Base-by-base conservation (phyloP, 192 early-diverging fungal genomes). In the Umbelopsis isabellina region DNA sequence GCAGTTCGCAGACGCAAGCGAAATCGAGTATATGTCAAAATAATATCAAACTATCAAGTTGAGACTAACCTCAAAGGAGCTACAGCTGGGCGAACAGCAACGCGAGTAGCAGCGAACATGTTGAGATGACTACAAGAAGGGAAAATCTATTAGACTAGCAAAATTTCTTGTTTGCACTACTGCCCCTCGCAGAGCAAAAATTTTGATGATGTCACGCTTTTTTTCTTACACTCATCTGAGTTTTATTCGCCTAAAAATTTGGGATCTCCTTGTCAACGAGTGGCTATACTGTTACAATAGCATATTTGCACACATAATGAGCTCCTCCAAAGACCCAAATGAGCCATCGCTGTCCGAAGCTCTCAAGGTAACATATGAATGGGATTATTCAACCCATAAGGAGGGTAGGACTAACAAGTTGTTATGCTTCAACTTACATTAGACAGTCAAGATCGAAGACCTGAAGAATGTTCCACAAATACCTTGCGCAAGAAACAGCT, bases 381-480 rank as follows among this genome's bases (percentile, higher is more conserved):
- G 6, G 27, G 27, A 30, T 30, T 30, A 11, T 23, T 21, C 23
- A 30, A 6, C 6, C 2, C 0, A 9, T 3, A 3, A 37, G 27
- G 10, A 45, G 11, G 37, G 22, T 44, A 18, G 3, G 37, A 13
- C 16, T 12, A 50, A 21, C 7, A 49, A 44, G 21, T 21, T 44
- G 16, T 9, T 3, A 49, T 33, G 12, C 8, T 2, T 46, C 13
- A 41, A 13, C 22, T 46, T 25, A 18, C 22, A 0, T 21, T 74
- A 82, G 81, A 80, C 73, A 5, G 67, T 83, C 25, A 80, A 67
- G 48, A 15, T 72, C 12, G 73, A 83, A 37, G 81, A 83, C 53
- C 77, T 83, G 33, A 78, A 80, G 70, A 73, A 78, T 50, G 61
- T 80, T 6, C 67, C 61, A 21, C 67, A 80, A 53, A 80, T 80